Conservation (phyloP, 352 stramenopile genomes). For the Pythium aphanidermatum region DNA sequence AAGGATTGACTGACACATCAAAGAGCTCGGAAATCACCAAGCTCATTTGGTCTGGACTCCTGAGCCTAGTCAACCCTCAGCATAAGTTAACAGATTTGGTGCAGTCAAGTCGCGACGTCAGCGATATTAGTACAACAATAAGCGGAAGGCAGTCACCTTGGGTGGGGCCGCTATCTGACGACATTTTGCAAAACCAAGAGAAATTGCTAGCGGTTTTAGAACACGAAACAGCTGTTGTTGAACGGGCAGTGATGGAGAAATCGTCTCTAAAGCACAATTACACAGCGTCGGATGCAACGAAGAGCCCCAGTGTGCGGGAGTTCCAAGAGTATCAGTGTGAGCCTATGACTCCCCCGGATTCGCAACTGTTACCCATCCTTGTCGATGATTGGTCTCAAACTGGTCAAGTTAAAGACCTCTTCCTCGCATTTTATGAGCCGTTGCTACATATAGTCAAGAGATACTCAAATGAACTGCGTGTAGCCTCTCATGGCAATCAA, state of each 20-base stretch:
- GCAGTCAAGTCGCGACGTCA: too few relatives aligned
- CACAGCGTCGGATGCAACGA: conserved; percentile 22
- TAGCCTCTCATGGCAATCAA: conserved; percentile 32
- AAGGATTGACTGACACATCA: conserved; percentile 13
- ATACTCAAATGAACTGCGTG: conserved; percentile 45
- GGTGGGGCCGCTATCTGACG: conserved; percentile 61
- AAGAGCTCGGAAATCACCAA: conserved; percentile 33
- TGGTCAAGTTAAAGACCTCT: conserved; percentile 57
- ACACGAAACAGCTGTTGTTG: conserved; percentile 71
- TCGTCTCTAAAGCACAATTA: conserved; percentile 69
- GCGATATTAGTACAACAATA: too few relatives aligned
- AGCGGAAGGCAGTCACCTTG: conserved; percentile 35
- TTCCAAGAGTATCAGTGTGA: conserved; percentile 66
- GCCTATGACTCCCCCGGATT: conserved; percentile 38
- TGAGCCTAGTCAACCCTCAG: conserved; percentile 21
- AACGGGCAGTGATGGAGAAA: conserved; percentile 75
- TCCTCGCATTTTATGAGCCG: conserved; percentile 42
- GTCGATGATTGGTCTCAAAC: conserved; percentile 50
- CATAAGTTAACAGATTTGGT: too few relatives aligned
- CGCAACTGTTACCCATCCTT: too few relatives aligned
- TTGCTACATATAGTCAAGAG: conserved; percentile 47
- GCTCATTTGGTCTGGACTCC: conserved; percentile 45
- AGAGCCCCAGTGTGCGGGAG: conserved; percentile 18
- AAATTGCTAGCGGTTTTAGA: conserved; percentile 72
- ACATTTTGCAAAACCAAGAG: conserved; percentile 79